A percentile compares a stretch with the other conserved stretches of the same genome.
Evolutionary conservation across 208 protist genomes (phyloP).

Genomic region (Trypanosoma brucei): DNA sequence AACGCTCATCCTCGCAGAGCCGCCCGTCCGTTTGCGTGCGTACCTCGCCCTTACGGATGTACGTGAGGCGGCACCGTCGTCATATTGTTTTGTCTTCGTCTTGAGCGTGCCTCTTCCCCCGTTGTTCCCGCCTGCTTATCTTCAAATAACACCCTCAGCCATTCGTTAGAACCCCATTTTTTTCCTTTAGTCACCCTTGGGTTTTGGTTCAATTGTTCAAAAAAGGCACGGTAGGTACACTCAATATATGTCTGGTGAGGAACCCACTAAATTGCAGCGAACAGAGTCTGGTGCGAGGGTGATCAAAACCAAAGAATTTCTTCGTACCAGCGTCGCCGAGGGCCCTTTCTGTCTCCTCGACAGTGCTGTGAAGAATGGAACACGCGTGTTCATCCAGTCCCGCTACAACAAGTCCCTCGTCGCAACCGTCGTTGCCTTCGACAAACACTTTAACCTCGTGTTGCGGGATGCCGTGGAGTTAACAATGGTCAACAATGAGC

Average conservation of each 20-base stretch:
- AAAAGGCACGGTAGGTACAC: not conserved
- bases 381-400: constrained; percentile 97
- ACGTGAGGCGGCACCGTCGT: no score
- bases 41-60: no score
- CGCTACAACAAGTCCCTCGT: constrained; percentile 99
- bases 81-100: no score
- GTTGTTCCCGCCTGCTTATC: no score
- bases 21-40: no score
- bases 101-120: no score
- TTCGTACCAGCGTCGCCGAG: constrained; percentile 51
- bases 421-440: constrained; percentile 98
- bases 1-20: not conserved
- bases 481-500: constrained; percentile 92
- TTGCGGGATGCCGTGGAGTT: constrained; percentile 88
- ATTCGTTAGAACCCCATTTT: no score
- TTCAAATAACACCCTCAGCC: no score
- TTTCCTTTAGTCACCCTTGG: no score
- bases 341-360: constrained; percentile 82
- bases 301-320: constrained; percentile 48
- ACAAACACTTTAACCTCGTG: constrained; percentile 99
- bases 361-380: constrained; percentile 67
- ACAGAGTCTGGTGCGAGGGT: constrained; percentile 20
- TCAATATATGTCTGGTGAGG: constrained; percentile 30
- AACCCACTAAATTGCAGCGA: constrained; percentile 30
- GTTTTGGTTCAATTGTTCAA: not conserved